Evolutionary conservation across 2,329 filamentous ascomycete species (phyloP).

Genomic region (Neopestalotiopsis sp.): DNA sequence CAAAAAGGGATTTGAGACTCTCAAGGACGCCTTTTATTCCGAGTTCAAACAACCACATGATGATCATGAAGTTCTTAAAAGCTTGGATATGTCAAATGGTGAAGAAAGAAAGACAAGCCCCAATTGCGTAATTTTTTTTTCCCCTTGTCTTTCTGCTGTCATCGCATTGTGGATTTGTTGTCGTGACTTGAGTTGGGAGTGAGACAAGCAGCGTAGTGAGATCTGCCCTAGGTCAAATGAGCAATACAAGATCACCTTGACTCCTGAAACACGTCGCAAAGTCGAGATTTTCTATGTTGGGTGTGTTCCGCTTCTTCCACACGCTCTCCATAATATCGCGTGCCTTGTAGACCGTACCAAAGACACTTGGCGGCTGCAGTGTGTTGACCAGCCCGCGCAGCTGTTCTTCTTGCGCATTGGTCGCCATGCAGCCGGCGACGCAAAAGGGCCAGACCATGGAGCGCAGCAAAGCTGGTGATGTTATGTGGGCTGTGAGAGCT

Average conservation of each 20-base stretch:
- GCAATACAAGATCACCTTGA: constrained; percentile 35
- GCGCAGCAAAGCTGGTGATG: constrained; percentile 35
- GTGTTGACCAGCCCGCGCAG: constrained; percentile 46
- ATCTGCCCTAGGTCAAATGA: constrained; percentile 26
- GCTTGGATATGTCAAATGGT: no score
- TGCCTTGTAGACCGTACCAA: constrained; percentile 48
- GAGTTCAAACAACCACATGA: no score
- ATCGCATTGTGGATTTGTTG: no score
- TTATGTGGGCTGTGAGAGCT: constrained; percentile 40
- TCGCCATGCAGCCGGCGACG: constrained; percentile 43
- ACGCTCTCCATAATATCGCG: constrained; percentile 43
- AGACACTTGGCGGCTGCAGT: constrained; percentile 46
- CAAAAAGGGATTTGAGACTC: no score
- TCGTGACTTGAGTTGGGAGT: no score
- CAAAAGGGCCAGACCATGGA: constrained; percentile 43
- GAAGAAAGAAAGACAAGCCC: no score
- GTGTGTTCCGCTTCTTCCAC: constrained; percentile 30
- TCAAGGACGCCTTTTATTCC: no score
- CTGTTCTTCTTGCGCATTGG: constrained; percentile 45
- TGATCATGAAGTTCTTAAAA: no score
- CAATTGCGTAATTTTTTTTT: no score
- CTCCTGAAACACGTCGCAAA: constrained; percentile 36
- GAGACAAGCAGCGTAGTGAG: no score
- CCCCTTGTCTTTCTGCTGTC: no score
- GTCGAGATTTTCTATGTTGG: constrained; percentile 28